phyloP scores from a whole-genome alignment of 192 early-diverging fungal species.

The Coemansia sp. region DNA sequence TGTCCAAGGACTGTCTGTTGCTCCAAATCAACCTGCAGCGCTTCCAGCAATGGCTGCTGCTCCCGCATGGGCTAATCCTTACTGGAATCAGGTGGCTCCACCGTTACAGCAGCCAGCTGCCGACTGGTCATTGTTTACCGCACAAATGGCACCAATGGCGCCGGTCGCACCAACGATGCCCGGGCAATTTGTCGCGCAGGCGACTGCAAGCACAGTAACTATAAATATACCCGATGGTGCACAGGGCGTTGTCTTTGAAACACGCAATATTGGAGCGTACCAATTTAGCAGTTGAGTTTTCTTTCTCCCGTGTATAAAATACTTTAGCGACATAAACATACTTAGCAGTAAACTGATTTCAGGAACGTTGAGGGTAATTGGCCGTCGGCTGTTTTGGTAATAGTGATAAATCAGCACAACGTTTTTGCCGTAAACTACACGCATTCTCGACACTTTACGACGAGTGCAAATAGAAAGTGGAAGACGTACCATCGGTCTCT shows the following conservation, averaged over 20 bases:
- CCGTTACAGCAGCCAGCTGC: slow-evolving; percentile 1
- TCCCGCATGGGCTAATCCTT: not conserved
- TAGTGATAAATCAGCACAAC: not conserved
- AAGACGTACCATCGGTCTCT: not conserved
- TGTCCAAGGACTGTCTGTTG: slow-evolving; percentile 3
- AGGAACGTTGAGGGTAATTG: slow-evolving; percentile 4
- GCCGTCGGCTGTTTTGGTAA: not conserved
- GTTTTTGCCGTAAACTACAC: not conserved
- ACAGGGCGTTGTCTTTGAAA: slow-evolving; percentile 16
- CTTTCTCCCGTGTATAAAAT: not conserved
- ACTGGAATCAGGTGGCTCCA: slow-evolving; percentile 5
- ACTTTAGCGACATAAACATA: not conserved
- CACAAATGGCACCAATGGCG: not conserved
- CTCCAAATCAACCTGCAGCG: not conserved
- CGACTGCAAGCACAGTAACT: slow-evolving; percentile 9
- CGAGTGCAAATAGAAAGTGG: not conserved
- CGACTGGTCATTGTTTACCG: slow-evolving; percentile 9
- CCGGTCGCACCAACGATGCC: slow-evolving; percentile 7
- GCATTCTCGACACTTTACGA: not conserved
- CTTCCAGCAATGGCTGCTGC: not conserved
- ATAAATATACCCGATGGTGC: slow-evolving; percentile 12
- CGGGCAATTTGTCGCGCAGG: slow-evolving; percentile 9
- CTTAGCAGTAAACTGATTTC: not conserved
- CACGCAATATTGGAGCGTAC: slow-evolving; percentile 28
- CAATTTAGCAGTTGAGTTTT: slow-evolving; percentile 15